Conservation (phyloP, 1,139 yeast species). For the Yamadazyma dushanensis region DNA sequence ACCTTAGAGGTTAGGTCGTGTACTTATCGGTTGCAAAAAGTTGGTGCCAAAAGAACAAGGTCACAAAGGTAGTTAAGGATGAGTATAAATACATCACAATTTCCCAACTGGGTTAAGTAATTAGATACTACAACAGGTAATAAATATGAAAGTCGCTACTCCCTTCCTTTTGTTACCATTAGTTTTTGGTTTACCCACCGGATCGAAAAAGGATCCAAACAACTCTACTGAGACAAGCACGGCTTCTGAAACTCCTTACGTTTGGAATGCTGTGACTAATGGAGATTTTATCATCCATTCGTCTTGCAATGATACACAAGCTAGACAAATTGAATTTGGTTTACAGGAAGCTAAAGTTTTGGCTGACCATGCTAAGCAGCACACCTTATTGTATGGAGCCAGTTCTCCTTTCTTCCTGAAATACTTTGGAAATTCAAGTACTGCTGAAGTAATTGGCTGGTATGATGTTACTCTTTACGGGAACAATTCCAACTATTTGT, state of each 20-base stretch:
- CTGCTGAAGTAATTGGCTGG: conserved; percentile 33
- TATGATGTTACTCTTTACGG: conserved; percentile 25
- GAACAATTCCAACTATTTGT: conserved; percentile 25
- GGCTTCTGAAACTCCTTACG: conserved; percentile 1
- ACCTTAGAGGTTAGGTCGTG: too few relatives aligned
- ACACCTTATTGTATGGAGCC: conserved; percentile 23
- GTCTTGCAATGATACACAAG: conserved; percentile 22
- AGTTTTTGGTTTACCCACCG: too few relatives aligned
- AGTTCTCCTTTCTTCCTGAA: conserved; percentile 21
- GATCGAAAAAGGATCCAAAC: too few relatives aligned
- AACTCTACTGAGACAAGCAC: too few relatives aligned
- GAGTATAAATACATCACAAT: too few relatives aligned
- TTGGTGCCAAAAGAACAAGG: too few relatives aligned
- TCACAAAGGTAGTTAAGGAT: too few relatives aligned
- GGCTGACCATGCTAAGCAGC: conserved; percentile 27
- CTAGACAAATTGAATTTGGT: conserved; percentile 19
- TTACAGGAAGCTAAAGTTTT: conserved; percentile 19
- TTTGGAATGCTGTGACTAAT: conserved; percentile 20
- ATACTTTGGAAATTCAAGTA: conserved; percentile 32
- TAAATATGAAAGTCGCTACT: too few relatives aligned
- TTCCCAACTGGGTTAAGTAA: too few relatives aligned
- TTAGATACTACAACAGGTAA: too few relatives aligned
- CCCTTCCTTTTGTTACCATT: too few relatives aligned
- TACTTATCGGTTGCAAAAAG: too few relatives aligned
- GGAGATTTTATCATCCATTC: conserved; percentile 19